Percentiles rank a stretch among this genome's conserved stretches.
These are phyloP conservation scores for Pachyrhizus erosus DNA, from an alignment of 306 rosid species.

Conservation along the genomic window DNA sequence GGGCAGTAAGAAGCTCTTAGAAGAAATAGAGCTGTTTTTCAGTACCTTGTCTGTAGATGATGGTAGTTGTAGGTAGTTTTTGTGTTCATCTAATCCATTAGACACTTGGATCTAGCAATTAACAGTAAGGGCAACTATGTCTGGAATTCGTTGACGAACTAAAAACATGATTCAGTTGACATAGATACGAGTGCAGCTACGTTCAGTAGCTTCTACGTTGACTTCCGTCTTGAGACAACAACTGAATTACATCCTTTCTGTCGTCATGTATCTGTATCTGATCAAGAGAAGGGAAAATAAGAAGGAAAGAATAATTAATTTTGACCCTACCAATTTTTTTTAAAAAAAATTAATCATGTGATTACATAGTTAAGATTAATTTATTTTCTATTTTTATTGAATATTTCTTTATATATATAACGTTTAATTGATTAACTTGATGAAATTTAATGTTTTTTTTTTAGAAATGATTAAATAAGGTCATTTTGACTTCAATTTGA, in stretches of 20 bases:
- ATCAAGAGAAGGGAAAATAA: neutral
- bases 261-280: too few species aligned
- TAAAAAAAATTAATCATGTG: too few species aligned
- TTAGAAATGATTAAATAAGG: too few species aligned
- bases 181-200: too few species aligned
- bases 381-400: neutral
- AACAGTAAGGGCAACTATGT: neutral
- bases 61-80: conserved; percentile 37
- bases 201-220: too few species aligned
- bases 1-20: conserved; percentile 52
- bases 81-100: conserved; percentile 22
- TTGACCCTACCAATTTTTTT: neutral
- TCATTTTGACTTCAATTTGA: too few species aligned
- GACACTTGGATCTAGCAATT: neutral
- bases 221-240: too few species aligned
- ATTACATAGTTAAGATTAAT: too few species aligned
- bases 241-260: too few species aligned
- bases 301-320: neutral
- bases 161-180: neutral
- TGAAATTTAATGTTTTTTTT: too few species aligned
- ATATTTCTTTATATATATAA: too few species aligned
- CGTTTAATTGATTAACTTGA: too few species aligned
- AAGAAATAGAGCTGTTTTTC: conserved; percentile 74
- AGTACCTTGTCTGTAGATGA: conserved; percentile 57
- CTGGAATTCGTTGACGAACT: conserved; percentile 19